Percentiles rank a stretch among this genome's conserved stretches.
These are phyloP conservation scores for Epichloe elymi DNA, from an alignment of 2,329 filamentous ascomycete genomes.

Conservation along the genomic window DNA sequence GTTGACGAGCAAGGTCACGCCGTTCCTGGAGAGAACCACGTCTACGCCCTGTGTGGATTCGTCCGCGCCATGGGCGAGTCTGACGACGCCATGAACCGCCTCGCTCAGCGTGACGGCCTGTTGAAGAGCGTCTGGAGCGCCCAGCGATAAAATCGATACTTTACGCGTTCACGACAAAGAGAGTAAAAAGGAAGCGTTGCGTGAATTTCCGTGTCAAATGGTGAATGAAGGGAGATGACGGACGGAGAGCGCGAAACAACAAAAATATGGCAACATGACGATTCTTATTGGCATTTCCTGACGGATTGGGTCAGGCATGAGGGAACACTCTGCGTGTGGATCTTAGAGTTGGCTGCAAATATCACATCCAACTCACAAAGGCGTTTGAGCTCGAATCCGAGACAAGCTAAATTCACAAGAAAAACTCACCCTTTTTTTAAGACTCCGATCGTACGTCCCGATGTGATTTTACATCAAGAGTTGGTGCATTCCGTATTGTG, in stretches of 20 bases:
- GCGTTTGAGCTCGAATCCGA: conserved; percentile 33
- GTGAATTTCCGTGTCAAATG: conserved; percentile 4
- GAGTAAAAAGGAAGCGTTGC: conserved; percentile 6
- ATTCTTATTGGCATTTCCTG: conserved; percentile 6
- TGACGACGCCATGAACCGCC: conserved; percentile 91
- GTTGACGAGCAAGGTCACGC: conserved; percentile 98
- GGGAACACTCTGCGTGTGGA: conserved; percentile 14
- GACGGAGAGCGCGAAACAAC: neutral
- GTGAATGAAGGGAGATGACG: neutral
- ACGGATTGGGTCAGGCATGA: conserved; percentile 24
- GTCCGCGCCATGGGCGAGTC: conserved; percentile 95
- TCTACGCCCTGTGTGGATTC: conserved; percentile 95
- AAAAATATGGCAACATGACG: conserved; percentile 3
- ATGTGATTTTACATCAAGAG: conserved; percentile 7
- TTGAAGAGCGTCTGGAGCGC: conserved; percentile 95
- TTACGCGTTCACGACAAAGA: conserved; percentile 7
- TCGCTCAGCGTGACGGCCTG: conserved; percentile 91
- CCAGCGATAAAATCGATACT: conserved; percentile 39
- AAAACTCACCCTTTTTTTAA: conserved; percentile 8
- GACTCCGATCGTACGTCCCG: neutral
- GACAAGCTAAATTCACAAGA: conserved; percentile 16
- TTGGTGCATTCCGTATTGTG: conserved; percentile 2
- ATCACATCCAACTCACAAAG: conserved; percentile 30
- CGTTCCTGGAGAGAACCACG: conserved; percentile 87
- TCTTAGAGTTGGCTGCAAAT: conserved; percentile 30